These are phyloP conservation scores for Plasmodium gonderi DNA, from an alignment of 169 alveolate species.

Conservation along the genomic window DNA sequence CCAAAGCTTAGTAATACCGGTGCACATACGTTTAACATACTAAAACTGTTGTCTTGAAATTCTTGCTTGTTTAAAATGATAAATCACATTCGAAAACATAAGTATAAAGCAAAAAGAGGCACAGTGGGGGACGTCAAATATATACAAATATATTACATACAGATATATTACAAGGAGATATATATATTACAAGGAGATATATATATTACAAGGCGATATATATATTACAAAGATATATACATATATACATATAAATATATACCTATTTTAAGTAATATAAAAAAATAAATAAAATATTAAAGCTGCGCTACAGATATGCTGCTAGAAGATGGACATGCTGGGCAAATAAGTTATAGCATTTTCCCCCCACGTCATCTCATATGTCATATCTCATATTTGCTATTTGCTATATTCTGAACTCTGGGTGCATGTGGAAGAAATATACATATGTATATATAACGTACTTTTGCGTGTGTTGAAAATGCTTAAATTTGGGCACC, in stretches of 20 bases:
- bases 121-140: too few relatives aligned
- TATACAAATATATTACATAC: too few relatives aligned
- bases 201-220: too few relatives aligned
- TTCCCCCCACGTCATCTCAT: neutral
- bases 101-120: neutral
- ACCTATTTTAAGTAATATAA: neutral
- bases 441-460: too few relatives aligned
- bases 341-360: neutral
- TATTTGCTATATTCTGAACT: neutral
- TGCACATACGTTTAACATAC: conserved; percentile 2
- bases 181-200: too few relatives aligned
- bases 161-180: too few relatives aligned
- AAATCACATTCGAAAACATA: neutral
- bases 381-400: neutral
- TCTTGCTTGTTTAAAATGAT: neutral
- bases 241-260: neutral
- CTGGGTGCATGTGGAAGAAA: neutral
- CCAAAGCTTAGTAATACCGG: conserved; percentile 8
- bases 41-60: conserved; percentile 14
- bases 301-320: too few relatives aligned
- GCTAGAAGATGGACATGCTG: neutral
- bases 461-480: neutral
- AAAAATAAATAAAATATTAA: neutral
- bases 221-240: too few relatives aligned
- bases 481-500: neutral